Percentiles rank a stretch among this genome's conserved stretches.
phyloP scores from a whole-genome alignment of 1,284 basidiomycete genomes.

The Marasmius tenuissimus region DNA sequence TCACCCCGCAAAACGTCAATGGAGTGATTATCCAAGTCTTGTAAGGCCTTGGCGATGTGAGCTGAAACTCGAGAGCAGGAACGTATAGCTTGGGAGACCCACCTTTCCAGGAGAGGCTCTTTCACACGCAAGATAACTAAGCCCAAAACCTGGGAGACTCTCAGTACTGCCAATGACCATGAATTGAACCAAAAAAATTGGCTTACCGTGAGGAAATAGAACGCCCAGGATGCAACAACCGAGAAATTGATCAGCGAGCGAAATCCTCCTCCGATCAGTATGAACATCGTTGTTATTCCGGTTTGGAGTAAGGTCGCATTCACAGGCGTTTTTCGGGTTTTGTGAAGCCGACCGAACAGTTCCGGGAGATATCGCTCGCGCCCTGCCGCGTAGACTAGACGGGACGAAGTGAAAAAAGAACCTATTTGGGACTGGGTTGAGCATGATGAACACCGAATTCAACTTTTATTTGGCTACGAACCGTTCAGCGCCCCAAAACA shows the following conservation, averaged over 20 bases:
- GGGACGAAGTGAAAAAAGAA: constrained; percentile 79
- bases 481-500: constrained; percentile 94
- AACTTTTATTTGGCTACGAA: constrained; percentile 21
- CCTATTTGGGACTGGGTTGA: constrained; percentile 38
- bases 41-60: constrained; percentile 66
- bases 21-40: constrained; percentile 91
- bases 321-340: constrained; percentile 76
- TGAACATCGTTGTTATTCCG: constrained; percentile 71
- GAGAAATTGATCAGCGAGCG: constrained; percentile 86
- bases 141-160: constrained; percentile 69
- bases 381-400: constrained; percentile 87
- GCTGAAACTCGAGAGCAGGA: not conserved
- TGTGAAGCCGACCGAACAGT: constrained; percentile 76
- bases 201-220: constrained; percentile 84
- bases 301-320: constrained; percentile 85
- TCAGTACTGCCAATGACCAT: not conserved
- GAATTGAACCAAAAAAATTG: constrained; percentile 7
- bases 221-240: constrained; percentile 87
- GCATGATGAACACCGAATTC: not conserved
- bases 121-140: constrained; percentile 87
- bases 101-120: constrained; percentile 88
- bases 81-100: constrained; percentile 12
- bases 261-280: constrained; percentile 87
- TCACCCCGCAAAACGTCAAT: constrained; percentile 84
- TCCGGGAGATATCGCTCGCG: constrained; percentile 86